Conservation (phyloP, 2,329 filamentous ascomycete species). For the Talaromyces funiculosus region DNA sequence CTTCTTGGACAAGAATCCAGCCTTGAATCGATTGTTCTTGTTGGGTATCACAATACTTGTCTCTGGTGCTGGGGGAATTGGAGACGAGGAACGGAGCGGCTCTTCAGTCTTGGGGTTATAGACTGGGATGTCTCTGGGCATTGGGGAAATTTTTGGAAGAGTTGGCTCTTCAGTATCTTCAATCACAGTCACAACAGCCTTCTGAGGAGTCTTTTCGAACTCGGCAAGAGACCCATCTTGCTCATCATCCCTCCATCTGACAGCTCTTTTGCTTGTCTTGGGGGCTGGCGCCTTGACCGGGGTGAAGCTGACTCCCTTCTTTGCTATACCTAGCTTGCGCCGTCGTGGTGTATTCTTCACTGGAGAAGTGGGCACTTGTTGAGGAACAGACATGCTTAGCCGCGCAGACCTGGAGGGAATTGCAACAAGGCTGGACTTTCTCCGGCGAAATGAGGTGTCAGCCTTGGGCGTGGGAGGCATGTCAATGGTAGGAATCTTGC, state of each 20-base stretch:
- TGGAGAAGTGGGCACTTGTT: slow-evolving; percentile 51
- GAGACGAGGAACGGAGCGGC: slow-evolving; percentile 46
- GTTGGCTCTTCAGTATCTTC: slow-evolving; percentile 46
- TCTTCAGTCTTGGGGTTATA: slow-evolving; percentile 31
- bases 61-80: slow-evolving; percentile 51
- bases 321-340: slow-evolving; percentile 57
- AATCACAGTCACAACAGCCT: slow-evolving; percentile 55
- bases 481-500: slow-evolving; percentile 51
- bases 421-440: slow-evolving; percentile 43
- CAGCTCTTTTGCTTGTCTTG: slow-evolving; percentile 69
- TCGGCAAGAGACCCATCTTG: slow-evolving; percentile 81
- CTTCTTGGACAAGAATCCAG: slow-evolving; percentile 76
- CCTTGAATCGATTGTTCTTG: slow-evolving; percentile 75
- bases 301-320: slow-evolving; percentile 74
- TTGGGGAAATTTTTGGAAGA: slow-evolving; percentile 50
- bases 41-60: slow-evolving; percentile 57
- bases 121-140: slow-evolving; percentile 39
- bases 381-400: slow-evolving; percentile 27
- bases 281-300: slow-evolving; percentile 56
- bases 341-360: slow-evolving; percentile 75
- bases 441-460: slow-evolving; percentile 71
- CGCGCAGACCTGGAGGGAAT: slow-evolving; percentile 25
- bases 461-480: slow-evolving; percentile 64
- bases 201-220: slow-evolving; percentile 84
- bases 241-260: slow-evolving; percentile 89